Base-by-base conservation (phyloP, 179 eudicot genomes). In the Vitellaria paradoxa region DNA sequence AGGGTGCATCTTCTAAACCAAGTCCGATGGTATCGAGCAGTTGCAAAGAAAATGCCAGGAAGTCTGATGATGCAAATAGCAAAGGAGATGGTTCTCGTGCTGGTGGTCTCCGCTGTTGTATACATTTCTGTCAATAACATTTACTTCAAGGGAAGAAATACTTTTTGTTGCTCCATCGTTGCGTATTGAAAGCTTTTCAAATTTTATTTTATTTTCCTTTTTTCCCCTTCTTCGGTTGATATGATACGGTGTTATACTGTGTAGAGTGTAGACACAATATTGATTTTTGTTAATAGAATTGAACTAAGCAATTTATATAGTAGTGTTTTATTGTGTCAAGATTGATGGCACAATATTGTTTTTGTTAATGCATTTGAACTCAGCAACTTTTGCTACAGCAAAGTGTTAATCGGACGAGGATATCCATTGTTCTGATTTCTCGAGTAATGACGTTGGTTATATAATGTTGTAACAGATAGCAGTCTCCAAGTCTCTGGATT, bases 1-100 rank as follows among this genome's bases (percentile, higher is more conserved):
- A n/a, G 66, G 69, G 62, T 73, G 76, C 86, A 83, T 77, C 86
- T 68, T 80, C 77, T 80, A 78, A 83, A 83, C 81, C 63, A 57
- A 56, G 45, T 77, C 17, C 56, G 62, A 62, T 77, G 79, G 57
- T 18, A 23, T 59, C 55, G 45, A 76, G 50, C 53, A 10, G 59
- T 63, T 14, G 23, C 50, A 17, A 13, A 10, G 60, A 53, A 66
- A 37, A 20, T 60, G 78, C 70, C 72, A 74, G 65, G n/a, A 68
- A 63, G 70, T 57, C 23, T 24, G 75, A 56, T 61, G 56, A 65
- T 73, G 45, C 68, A 72, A 61, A 68, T 72, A 73, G 42, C 6
- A 12, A 75, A 42, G 42, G 42, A 66, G 53, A 46, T 65, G 2
- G 7, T 73, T 73, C 49, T 55, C 49, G 37, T 79, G 49, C 21